phyloP scores from a whole-genome alignment of 805 yeast genomes.

The Pichia exigua region DNA sequence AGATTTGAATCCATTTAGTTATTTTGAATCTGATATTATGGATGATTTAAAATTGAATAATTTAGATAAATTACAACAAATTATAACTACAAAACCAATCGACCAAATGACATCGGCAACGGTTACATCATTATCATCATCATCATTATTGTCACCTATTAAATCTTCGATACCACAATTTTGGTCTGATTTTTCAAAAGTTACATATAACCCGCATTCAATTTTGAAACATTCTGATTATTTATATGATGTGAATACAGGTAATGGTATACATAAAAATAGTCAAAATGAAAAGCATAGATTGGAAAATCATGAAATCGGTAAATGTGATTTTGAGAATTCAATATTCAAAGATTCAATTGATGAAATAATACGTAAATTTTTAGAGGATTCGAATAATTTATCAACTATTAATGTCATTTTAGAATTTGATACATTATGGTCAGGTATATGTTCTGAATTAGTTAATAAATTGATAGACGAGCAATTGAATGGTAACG shows the following conservation, averaged over 20 bases:
- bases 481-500: conserved; percentile 11
- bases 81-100: conserved; percentile 41
- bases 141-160: not conserved
- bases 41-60: conserved; percentile 6
- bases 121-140: not conserved
- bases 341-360: conserved; percentile 34
- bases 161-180: conserved; percentile 35
- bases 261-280: conserved; percentile 16
- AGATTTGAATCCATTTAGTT: conserved; percentile 48
- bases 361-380: conserved; percentile 51
- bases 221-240: conserved; percentile 51
- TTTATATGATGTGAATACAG: conserved; percentile 38
- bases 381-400: conserved; percentile 69
- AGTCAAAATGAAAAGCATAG: conserved; percentile 22
- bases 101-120: not conserved
- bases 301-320: conserved; percentile 46
- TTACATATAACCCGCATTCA: conserved; percentile 57
- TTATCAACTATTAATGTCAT: conserved; percentile 63
- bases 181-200: conserved; percentile 77
- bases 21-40: conserved; percentile 23
- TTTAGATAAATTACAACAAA: conserved; percentile 35
- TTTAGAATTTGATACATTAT: conserved; percentile 67
- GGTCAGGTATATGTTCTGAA: conserved; percentile 70
- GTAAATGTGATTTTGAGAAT: conserved; percentile 25
- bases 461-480: conserved; percentile 28